These are phyloP conservation scores for Cyclocybe cylindracea DNA, from an alignment of 768 basidiomycete species.

Conservation along the genomic window DNA sequence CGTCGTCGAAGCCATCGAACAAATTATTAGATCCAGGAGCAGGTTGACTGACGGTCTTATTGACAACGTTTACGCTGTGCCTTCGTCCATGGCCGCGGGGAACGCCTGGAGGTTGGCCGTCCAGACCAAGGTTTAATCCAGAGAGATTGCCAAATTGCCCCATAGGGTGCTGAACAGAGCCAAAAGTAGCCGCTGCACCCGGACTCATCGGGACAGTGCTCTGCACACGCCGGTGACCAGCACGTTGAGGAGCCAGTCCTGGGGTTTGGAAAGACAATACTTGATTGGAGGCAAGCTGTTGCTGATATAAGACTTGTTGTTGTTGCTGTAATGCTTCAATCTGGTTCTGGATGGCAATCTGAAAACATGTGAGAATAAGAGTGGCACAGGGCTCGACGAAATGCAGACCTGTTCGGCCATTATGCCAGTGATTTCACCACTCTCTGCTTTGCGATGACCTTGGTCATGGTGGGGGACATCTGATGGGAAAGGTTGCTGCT, in stretches of 20 bases:
- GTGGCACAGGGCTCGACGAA: neutral
- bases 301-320: constrained; percentile 87
- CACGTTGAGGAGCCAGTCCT: constrained; percentile 66
- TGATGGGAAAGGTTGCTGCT: constrained; percentile 46
- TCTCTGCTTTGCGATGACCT: constrained; percentile 59
- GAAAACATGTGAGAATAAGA: constrained; percentile 1
- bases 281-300: constrained; percentile 86
- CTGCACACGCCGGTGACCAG: constrained; percentile 78
- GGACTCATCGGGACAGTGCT: constrained; percentile 72
- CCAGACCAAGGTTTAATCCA: constrained; percentile 57
- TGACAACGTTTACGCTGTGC: constrained; percentile 91
- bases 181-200: constrained; percentile 45
- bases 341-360: constrained; percentile 90
- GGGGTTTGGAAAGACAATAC: constrained; percentile 80
- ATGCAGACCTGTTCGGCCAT: constrained; percentile 95
- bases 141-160: constrained; percentile 63
- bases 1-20: constrained; percentile 79
- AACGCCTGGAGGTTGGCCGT: constrained; percentile 63
- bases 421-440: constrained; percentile 80
- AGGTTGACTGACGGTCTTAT: constrained; percentile 60
- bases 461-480: constrained; percentile 32
- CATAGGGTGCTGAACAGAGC: constrained; percentile 56
- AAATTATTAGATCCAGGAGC: constrained; percentile 38
- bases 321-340: constrained; percentile 91
- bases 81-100: constrained; percentile 86